phyloP scores from a whole-genome alignment of 116 monocot species.

The Iris pallida region DNA sequence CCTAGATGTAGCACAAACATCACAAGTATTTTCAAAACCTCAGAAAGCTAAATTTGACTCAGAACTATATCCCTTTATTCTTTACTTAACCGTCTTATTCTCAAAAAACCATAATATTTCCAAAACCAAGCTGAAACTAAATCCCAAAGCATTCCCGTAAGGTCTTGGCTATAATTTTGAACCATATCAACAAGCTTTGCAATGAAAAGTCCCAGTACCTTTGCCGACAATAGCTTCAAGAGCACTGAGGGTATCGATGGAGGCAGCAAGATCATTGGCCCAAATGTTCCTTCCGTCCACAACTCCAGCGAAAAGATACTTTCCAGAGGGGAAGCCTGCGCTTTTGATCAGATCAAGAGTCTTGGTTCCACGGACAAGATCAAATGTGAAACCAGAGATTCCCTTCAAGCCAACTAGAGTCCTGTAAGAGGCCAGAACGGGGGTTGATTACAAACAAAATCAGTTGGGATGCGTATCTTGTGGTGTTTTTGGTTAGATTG shows the following conservation, averaged over 20 bases:
- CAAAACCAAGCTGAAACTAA: no score
- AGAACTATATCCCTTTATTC: no score
- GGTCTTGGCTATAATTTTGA: background rate
- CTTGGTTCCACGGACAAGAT: conserved; percentile 49
- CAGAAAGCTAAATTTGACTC: no score
- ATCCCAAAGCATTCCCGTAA: no score
- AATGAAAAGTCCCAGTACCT: conserved; percentile 19
- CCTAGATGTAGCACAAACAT: no score
- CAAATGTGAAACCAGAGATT: conserved; percentile 41
- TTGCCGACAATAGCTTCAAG: conserved; percentile 45
- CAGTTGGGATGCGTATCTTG: background rate
- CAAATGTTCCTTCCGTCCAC: conserved; percentile 58
- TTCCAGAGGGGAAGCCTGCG: conserved; percentile 33
- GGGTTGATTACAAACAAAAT: background rate
- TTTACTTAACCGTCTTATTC: no score
- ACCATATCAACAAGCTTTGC: background rate
- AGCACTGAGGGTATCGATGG: conserved; percentile 31
- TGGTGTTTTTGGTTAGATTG: conserved; percentile 5
- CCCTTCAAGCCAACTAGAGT: conserved; percentile 33
- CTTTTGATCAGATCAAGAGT: conserved; percentile 43
- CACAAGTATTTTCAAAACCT: no score
- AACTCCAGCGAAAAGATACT: conserved; percentile 50
- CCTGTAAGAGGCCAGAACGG: conserved; percentile 22
- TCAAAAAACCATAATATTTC: no score
- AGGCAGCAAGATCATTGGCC: conserved; percentile 54